Percentiles rank a stretch among this genome's conserved stretches.
These are phyloP conservation scores for Cladosporium austrohemisphaericum DNA, from an alignment of 2,329 filamentous ascomycete species.

Conservation along the genomic window DNA sequence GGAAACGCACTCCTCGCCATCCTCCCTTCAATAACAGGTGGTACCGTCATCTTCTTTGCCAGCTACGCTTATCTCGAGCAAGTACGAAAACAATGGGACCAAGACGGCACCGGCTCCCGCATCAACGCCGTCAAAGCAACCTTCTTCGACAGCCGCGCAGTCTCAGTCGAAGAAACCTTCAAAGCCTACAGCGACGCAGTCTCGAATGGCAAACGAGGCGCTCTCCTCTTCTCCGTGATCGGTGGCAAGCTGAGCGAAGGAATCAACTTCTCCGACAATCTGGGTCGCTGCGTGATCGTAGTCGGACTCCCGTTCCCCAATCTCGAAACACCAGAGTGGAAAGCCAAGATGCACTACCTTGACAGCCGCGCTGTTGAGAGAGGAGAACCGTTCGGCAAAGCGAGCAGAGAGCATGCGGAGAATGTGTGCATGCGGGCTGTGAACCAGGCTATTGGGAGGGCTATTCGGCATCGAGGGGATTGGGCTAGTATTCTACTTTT, in stretches of 20 bases:
- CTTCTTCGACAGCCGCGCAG: constrained; percentile 55
- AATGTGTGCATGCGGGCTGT: constrained; percentile 96
- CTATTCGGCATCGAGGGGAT: constrained; percentile 81
- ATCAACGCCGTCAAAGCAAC: constrained; percentile 35
- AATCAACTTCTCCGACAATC: constrained; percentile 91
- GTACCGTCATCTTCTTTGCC: constrained; percentile 91
- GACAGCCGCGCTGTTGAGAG: constrained; percentile 54
- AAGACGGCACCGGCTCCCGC: constrained; percentile 26
- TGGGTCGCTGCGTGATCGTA: constrained; percentile 87
- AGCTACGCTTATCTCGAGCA: constrained; percentile 87
- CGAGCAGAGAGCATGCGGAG: constrained; percentile 79
- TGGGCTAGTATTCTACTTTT: constrained; percentile 87
- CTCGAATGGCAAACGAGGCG: constrained; percentile 51
- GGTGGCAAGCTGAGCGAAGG: constrained; percentile 95
- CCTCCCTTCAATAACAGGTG: constrained; percentile 73
- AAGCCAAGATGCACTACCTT: constrained; percentile 83
- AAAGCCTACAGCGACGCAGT: constrained; percentile 69
- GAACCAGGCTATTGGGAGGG: constrained; percentile 92
- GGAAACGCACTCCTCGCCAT: constrained; percentile 70
- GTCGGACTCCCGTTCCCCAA: constrained; percentile 93
- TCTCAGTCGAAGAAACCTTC: constrained; percentile 65
- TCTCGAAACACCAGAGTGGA: constrained; percentile 84
- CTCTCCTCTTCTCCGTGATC: constrained; percentile 82
- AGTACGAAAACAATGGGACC: constrained; percentile 50
- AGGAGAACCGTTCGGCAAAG: constrained; percentile 38